Conservation (phyloP, 1,284 basidiomycete species). For the Boletus semigastroideus region DNA sequence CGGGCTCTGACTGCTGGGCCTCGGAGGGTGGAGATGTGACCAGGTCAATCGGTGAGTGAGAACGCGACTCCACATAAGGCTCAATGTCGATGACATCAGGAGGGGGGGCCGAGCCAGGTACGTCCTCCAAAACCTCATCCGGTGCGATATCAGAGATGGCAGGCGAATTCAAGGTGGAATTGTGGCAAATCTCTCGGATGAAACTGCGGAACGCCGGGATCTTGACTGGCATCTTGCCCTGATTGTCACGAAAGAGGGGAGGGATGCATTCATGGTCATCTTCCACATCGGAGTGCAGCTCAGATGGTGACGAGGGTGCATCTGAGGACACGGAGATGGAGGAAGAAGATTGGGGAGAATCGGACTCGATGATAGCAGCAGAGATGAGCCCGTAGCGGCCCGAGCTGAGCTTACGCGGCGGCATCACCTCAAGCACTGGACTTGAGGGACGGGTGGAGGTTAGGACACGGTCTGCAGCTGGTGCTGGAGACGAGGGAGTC, state of each 20-base stretch:
- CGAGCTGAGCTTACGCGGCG: slow-evolving; percentile 27
- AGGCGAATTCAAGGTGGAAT: slow-evolving; percentile 8
- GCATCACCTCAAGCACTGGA: slow-evolving; percentile 10
- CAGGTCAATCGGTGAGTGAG: slow-evolving; percentile 51
- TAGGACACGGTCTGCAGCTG: slow-evolving; percentile 1
- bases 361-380: slow-evolving; percentile 34
- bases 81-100: slow-evolving; percentile 20
- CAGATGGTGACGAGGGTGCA: slow-evolving; percentile 31
- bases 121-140: slow-evolving; percentile 13
- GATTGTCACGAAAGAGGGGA: slow-evolving; percentile 17
- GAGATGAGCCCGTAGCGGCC: slow-evolving; percentile 57
- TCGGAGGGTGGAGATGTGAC: slow-evolving; percentile 32
- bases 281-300: slow-evolving; percentile 56
- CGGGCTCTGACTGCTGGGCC: slow-evolving; percentile 25
- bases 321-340: slow-evolving; percentile 39
- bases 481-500: slow-evolving; percentile 27
- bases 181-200: slow-evolving; percentile 31
- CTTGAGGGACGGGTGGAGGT: slow-evolving; percentile 11
- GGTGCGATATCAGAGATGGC: slow-evolving; percentile 5
- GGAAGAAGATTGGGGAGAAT: slow-evolving; percentile 37
- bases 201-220: slow-evolving; percentile 35
- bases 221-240: slow-evolving; percentile 21
- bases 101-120: slow-evolving; percentile 7
- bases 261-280: slow-evolving; percentile 37
- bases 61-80: slow-evolving; percentile 29